Conservation (phyloP, 345 rosid genomes). For the Hevea brasiliensis region DNA sequence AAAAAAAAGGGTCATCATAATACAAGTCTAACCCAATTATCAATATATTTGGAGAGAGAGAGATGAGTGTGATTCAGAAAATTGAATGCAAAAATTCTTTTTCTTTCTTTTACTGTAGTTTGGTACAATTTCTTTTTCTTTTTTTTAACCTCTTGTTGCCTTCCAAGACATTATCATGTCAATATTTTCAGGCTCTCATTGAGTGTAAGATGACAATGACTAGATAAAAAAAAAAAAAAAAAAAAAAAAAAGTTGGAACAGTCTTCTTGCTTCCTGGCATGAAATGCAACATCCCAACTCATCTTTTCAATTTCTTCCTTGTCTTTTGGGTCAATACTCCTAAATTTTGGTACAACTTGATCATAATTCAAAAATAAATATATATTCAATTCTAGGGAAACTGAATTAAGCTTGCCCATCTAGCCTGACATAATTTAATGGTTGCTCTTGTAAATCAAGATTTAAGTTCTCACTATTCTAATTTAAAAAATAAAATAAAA, state of each 20-base stretch:
- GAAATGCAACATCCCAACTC: background rate
- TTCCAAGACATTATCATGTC: background rate
- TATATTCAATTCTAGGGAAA: no score
- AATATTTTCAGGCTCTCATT: conserved; percentile 4
- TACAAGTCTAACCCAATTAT: background rate
- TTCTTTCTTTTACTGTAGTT: background rate
- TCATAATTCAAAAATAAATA: no score
- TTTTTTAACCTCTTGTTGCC: background rate
- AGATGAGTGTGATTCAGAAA: background rate
- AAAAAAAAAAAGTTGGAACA: background rate
- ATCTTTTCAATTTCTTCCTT: background rate
- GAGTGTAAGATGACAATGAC: conserved; percentile 7
- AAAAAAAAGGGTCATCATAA: no score
- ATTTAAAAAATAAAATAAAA: no score
- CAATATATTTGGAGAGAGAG: background rate
- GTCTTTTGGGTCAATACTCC: background rate
- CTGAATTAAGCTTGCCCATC: no score
- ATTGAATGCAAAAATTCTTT: background rate
- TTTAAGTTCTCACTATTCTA: no score
- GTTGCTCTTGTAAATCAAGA: no score
- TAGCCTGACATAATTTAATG: no score
- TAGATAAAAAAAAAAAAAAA: background rate
- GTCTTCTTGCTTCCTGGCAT: no score
- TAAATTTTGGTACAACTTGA: background rate
- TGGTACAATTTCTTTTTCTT: conserved; percentile 7